Evolutionary conservation across 805 yeast genomes (phyloP).

Genomic region (Komagataella ulmi): DNA sequence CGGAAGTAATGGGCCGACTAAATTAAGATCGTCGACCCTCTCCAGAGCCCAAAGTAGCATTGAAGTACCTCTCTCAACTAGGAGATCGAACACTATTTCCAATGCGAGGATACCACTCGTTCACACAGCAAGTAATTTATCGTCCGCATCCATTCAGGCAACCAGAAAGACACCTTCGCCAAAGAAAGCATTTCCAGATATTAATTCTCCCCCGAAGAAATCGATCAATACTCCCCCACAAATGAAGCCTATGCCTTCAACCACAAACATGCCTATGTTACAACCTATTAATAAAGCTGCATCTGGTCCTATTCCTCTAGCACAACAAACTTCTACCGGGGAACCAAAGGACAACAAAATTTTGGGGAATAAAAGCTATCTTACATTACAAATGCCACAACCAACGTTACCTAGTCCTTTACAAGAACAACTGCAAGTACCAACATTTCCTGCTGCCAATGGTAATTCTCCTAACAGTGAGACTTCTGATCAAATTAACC

Average conservation of each 20-base stretch:
- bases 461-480: conserved; percentile 4
- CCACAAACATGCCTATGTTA: conserved; percentile 27
- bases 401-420: conserved; percentile 33
- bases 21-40: not conserved
- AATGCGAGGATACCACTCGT: not conserved
- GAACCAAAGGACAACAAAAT: conserved; percentile 7
- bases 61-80: not conserved
- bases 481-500: conserved; percentile 27
- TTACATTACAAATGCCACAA: conserved; percentile 65
- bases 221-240: conserved; percentile 19
- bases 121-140: not conserved
- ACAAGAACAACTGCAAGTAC: conserved; percentile 25
- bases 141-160: conserved; percentile 15
- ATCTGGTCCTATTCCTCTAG: not conserved
- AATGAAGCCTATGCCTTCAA: conserved; percentile 37
- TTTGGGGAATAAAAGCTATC: conserved; percentile 35
- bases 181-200: conserved; percentile 13
- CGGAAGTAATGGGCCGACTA: not conserved
- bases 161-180: conserved; percentile 33
- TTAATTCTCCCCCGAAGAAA: conserved; percentile 17
- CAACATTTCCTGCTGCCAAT: conserved; percentile 1
- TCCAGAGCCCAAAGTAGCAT: not conserved
- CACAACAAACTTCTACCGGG: not conserved
- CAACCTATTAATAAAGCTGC: conserved; percentile 38
- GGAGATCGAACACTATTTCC: not conserved